Conservation (phyloP, 345 rosid genomes). For the Heritiera littoralis region DNA sequence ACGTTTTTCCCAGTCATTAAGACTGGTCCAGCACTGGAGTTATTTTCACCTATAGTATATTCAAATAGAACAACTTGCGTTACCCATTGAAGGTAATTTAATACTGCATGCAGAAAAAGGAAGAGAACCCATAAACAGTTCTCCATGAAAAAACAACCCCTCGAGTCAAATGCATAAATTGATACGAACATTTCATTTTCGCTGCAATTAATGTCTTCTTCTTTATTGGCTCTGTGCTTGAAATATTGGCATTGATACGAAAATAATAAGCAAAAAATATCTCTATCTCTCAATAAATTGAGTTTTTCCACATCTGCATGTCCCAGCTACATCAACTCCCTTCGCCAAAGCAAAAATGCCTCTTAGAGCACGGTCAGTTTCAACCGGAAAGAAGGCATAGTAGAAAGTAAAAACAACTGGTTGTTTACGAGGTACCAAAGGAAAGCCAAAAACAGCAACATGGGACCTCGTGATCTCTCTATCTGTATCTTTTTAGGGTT, state of each 20-base stretch:
- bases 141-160: not conserved
- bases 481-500: slow-evolving; percentile 31
- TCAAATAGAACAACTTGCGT: too few species aligned
- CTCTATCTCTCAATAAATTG: not conserved
- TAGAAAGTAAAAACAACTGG: not conserved
- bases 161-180: not conserved
- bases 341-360: slow-evolving; percentile 4
- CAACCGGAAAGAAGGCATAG: not conserved
- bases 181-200: not conserved
- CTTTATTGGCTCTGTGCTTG: not conserved
- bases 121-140: not conserved
- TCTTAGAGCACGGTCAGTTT: not conserved
- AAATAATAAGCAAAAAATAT: not conserved
- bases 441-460: not conserved
- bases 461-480: slow-evolving; percentile 43
- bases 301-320: not conserved
- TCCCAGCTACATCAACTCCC: not conserved
- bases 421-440: slow-evolving; percentile 2
- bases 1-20: not conserved
- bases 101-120: not conserved
- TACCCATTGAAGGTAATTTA: not conserved
- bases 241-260: not conserved
- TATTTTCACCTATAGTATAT: too few species aligned
- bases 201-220: not conserved
- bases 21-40: not conserved